Conservation (phyloP, 176 grass and related monocot species). For the Musa beccarii region DNA sequence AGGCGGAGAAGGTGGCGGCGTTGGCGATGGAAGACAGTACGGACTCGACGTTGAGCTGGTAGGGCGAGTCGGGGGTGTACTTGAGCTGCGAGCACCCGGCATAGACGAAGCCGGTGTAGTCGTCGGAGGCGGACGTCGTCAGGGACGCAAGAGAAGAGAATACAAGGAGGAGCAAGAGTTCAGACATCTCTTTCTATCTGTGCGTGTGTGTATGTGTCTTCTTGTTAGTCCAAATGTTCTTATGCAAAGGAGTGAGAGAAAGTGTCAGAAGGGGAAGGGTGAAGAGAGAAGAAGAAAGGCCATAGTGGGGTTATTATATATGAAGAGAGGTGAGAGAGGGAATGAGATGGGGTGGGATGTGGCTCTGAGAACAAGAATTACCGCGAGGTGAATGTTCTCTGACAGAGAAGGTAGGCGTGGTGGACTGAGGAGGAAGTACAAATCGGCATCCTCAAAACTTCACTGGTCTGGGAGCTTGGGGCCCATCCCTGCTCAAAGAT, state of each 20-base stretch:
- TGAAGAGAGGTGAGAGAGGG: too few relatives aligned
- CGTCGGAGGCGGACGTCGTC: conserved; percentile 14
- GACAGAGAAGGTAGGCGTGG: too few relatives aligned
- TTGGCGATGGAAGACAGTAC: conserved; percentile 64
- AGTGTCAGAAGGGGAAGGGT: background rate
- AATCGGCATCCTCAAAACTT: too few relatives aligned
- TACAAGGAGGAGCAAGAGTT: conserved; percentile 7
- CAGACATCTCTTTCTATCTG: background rate
- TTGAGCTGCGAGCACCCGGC: conserved; percentile 64
- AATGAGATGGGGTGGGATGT: too few relatives aligned
- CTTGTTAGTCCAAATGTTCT: background rate
- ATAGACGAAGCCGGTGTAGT: conserved; percentile 67
- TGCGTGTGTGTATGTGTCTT: background rate
- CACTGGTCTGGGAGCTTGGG: too few relatives aligned
- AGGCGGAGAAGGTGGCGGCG: background rate
- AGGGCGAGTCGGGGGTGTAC: conserved; percentile 39
- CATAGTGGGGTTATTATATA: too few relatives aligned
- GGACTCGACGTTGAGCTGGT: conserved; percentile 54
- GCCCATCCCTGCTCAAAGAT: too few relatives aligned
- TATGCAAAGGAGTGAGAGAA: background rate
- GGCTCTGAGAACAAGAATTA: too few relatives aligned
- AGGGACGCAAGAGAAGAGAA: conserved; percentile 20
- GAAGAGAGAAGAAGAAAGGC: too few relatives aligned
- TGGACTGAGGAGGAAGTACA: too few relatives aligned
- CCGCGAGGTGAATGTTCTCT: too few relatives aligned